Evolutionary conservation across 2,329 filamentous ascomycete species (phyloP).

Genomic region (Verticillium tricorpus): DNA sequence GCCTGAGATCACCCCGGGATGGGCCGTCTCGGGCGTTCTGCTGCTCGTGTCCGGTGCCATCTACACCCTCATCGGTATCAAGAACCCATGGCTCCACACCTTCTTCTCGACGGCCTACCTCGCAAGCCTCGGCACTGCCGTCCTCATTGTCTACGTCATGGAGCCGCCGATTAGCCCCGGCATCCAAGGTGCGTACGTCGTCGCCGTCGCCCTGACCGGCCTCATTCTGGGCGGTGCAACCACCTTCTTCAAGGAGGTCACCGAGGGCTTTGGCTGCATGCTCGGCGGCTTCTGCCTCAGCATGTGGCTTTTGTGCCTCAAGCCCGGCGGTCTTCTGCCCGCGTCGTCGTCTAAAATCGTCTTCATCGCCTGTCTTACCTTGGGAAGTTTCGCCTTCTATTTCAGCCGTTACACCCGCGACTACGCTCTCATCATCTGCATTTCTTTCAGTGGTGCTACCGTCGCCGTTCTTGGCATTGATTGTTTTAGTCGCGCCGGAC

Average conservation of each 20-base stretch:
- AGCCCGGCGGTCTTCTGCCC: constrained; percentile 68
- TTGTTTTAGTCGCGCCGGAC: constrained; percentile 81
- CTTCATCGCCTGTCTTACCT: constrained; percentile 70
- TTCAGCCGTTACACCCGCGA: constrained; percentile 74
- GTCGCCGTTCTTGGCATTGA: constrained; percentile 79
- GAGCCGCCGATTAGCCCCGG: constrained; percentile 68
- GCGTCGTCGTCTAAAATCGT: constrained; percentile 57
- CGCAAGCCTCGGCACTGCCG: constrained; percentile 66
- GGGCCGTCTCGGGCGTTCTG: constrained; percentile 73
- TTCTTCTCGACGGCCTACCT: constrained; percentile 77
- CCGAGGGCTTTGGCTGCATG: constrained; percentile 76
- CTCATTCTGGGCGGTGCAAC: constrained; percentile 68
- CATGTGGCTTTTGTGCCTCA: constrained; percentile 86
- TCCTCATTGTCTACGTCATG: constrained; percentile 88
- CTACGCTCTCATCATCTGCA: constrained; percentile 71
- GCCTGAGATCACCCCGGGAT: constrained; percentile 74
- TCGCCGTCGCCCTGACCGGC: constrained; percentile 70
- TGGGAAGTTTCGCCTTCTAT: constrained; percentile 67
- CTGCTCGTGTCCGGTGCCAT: constrained; percentile 67
- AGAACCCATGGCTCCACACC: constrained; percentile 72
- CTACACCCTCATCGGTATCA: constrained; percentile 76
- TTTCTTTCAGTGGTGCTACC: constrained; percentile 79
- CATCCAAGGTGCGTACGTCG: constrained; percentile 82
- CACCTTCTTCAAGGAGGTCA: constrained; percentile 77
- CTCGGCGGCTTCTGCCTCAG: constrained; percentile 79